Evolutionary conservation across 768 basidiomycete genomes (phyloP), one percentile per base, ranked within the genome.

Genomic region (Sarcodon aspratus): DNA sequence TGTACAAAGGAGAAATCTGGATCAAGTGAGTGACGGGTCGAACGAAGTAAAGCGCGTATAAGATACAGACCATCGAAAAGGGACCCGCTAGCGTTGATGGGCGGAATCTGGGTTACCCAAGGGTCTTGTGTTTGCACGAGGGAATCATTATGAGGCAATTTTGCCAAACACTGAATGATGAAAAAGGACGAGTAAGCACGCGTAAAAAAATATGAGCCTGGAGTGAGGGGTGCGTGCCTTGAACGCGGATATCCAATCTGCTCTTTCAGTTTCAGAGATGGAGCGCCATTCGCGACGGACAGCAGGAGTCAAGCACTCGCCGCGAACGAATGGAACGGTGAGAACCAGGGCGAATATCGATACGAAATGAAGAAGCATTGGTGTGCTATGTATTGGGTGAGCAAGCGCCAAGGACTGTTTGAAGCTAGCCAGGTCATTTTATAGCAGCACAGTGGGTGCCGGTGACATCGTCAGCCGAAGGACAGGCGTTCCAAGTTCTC

Each of bases 241-340:
- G 31, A 58, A 46, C 18, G 60, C 56, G 9, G 48, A 44, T 21
- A 61, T 58, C 58, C 58, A 61, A 9, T 55, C 59, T 3, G 46
- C 51, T 35, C 50, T 51, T 40, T 61, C 52, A 4, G 13, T 36
- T 3, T 15, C 12, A 18, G 46, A 48, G n/a, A 61, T 37, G 35
- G 45, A 45, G 35, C 60, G 52, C 60, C 60, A 60, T 43, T 61
- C 59, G 36, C 37, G 53, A 44, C 60, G 55, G 31, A 60, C 45
- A 7, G 51, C 35, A 1, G 59, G 60, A 3, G 55, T 46, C 0
- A 45, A 43, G 38, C 60, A 61, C 6, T 42, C 21, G 5, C 21
- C 21, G 5, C 21, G 21, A 27, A 27, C 21, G 21, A 5, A 27
- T 27, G 21, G 3, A 27, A 27, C 21, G 21, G 21, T 5, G 5